Conservation (phyloP, 176 grass and related monocot genomes). For the Oryza meyeriana region DNA sequence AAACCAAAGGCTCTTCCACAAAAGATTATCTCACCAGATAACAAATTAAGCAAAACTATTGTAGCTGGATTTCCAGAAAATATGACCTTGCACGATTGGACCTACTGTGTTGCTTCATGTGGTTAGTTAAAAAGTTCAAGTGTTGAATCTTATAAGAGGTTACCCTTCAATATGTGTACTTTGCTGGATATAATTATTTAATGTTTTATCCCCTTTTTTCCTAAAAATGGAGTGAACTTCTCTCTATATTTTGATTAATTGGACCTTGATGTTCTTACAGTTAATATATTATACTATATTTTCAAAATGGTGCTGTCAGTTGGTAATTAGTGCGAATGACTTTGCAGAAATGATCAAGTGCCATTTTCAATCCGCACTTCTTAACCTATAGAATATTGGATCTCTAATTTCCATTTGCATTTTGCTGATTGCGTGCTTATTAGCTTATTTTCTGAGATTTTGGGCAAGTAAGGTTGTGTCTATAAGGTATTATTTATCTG, state of each 20-base stretch:
- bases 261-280: neutral
- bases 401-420: no score
- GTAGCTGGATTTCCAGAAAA: neutral
- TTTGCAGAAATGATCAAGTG: neutral
- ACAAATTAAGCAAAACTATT: neutral
- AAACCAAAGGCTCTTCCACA: conserved; percentile 46
- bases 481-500: no score
- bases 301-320: neutral
- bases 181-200: neutral
- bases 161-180: neutral
- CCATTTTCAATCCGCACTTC: neutral
- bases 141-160: neutral
- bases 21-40: conserved; percentile 56
- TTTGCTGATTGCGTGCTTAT: no score
- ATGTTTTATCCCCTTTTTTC: neutral
- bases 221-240: neutral
- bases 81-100: neutral
- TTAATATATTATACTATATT: neutral
- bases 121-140: neutral
- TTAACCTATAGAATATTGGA: no score
- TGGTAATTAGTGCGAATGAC: neutral
- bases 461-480: no score
- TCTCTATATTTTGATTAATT: neutral
- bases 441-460: no score
- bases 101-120: neutral